Evolutionary conservation across 768 basidiomycete species (phyloP).

Genomic region (Leccinum uliginosum): DNA sequence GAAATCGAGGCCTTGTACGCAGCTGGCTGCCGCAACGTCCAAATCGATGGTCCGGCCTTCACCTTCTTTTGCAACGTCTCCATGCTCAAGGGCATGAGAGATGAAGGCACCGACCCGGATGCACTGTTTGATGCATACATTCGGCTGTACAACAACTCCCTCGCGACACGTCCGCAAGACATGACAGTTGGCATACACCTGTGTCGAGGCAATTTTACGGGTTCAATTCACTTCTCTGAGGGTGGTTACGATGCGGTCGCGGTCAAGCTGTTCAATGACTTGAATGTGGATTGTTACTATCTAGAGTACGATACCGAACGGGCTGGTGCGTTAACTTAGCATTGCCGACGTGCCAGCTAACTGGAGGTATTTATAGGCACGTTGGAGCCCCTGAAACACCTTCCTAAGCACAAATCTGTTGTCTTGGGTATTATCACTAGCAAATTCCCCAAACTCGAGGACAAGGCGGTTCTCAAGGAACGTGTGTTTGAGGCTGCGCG

Average conservation of each 20-base stretch:
- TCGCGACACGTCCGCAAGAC: neutral
- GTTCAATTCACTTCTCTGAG: neutral
- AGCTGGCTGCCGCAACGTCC: neutral
- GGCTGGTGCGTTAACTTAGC: neutral
- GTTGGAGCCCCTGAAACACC: neutral
- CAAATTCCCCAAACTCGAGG: neutral
- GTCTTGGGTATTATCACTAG: neutral
- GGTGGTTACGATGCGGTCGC: neutral
- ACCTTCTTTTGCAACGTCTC: neutral
- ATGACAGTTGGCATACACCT: neutral
- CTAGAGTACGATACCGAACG: neutral
- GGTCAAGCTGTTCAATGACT: neutral
- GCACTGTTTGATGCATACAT: neutral
- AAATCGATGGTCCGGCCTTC: neutral
- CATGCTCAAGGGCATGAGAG: neutral
- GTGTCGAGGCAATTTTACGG: neutral
- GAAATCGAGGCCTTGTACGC: neutral
- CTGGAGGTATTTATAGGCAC: neutral
- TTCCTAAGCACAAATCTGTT: neutral
- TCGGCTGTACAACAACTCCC: neutral
- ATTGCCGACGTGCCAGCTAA: neutral
- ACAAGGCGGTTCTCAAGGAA: neutral
- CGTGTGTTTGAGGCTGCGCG: neutral
- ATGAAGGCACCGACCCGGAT: neutral
- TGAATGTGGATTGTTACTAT: neutral